Evolutionary conservation across 1,284 basidiomycete species (phyloP).

Genomic region (Melampsora americana): DNA sequence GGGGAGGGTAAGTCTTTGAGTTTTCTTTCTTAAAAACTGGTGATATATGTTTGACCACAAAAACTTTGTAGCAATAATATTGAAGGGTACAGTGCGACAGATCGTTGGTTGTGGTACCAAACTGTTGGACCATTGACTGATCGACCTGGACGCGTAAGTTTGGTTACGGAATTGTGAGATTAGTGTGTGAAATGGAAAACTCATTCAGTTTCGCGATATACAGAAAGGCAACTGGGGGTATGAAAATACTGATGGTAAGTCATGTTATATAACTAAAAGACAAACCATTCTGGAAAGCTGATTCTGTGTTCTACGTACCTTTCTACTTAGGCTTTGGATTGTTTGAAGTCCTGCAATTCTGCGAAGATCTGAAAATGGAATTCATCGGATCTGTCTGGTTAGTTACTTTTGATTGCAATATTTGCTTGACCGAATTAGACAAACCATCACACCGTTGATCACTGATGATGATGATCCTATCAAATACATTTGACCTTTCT

Average conservation of each 20-base stretch:
- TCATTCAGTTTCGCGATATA: not conserved
- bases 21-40: not conserved
- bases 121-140: not conserved
- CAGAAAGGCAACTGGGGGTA: slow-evolving; percentile 1
- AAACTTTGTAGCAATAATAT: not conserved
- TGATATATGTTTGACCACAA: not conserved
- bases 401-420: not conserved
- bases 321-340: not conserved
- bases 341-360: not conserved
- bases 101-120: not conserved
- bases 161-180: not conserved
- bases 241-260: slow-evolving; percentile 4
- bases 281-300: not conserved
- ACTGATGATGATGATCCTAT: not conserved
- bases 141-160: slow-evolving; percentile 1
- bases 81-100: not conserved
- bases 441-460: not conserved
- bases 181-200: not conserved
- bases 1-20: not conserved
- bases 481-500: not conserved
- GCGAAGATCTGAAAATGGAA: not conserved
- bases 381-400: slow-evolving; percentile 6
- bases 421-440: too few species aligned
- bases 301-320: not conserved
- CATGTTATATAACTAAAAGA: not conserved